Percentiles rank a stretch among this genome's conserved stretches.
phyloP scores from a whole-genome alignment of 225 moss, liverwort and hornwort species.

The Pleurozium schreberi region DNA sequence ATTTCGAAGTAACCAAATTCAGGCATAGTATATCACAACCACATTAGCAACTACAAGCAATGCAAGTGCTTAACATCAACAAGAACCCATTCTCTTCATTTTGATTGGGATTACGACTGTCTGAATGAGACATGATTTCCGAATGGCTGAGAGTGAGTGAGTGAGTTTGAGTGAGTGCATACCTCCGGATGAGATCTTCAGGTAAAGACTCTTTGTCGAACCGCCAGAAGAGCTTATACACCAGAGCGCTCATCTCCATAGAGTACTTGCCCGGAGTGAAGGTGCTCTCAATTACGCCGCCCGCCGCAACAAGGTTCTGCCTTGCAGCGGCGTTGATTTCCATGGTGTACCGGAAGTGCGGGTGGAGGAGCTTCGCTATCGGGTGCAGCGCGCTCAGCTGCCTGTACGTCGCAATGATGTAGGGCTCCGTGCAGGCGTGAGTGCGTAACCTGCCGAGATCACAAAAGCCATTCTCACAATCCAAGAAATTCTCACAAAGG shows the following conservation, averaged over 20 bases:
- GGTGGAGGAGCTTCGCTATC: constrained; percentile 61
- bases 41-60: background rate
- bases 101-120: too few relatives aligned
- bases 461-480: background rate
- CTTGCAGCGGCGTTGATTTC: constrained; percentile 81
- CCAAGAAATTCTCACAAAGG: background rate
- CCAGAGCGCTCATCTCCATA: constrained; percentile 52
- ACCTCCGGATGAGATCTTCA: constrained; percentile 67
- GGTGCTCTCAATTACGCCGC: constrained; percentile 60
- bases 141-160: background rate
- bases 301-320: constrained; percentile 50
- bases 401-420: constrained; percentile 67
- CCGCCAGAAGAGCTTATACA: constrained; percentile 53
- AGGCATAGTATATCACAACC: background rate
- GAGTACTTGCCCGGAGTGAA: constrained; percentile 59
- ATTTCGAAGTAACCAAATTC: background rate
- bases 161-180: background rate
- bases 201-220: constrained; percentile 74
- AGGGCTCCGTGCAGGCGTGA: constrained; percentile 77
- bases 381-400: constrained; percentile 79
- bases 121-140: background rate
- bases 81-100: background rate
- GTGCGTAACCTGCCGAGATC: constrained; percentile 30
- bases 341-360: constrained; percentile 82
- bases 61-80: background rate